Evolutionary conservation across 768 basidiomycete species (phyloP), one percentile per base, ranked within the genome.

Genomic region (Tylopilus balloui): DNA sequence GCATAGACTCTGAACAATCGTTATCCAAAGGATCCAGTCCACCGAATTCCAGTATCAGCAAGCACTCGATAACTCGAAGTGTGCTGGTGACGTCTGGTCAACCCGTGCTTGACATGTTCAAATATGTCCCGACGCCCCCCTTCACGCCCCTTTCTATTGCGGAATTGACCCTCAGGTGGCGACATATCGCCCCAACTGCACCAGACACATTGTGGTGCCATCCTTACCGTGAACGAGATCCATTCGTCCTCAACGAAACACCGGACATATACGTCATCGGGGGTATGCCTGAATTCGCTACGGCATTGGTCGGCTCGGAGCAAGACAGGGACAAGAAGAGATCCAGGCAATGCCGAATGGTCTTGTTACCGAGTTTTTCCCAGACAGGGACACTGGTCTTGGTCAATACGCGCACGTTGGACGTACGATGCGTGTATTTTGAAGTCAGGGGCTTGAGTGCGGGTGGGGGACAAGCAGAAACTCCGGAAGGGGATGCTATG

Each of bases 151-250:
- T 95, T 28, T 78, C 79, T 3, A 76, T 97, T 51, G 78, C 90
- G 10, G 78, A 83, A 60, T 74, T 84, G 35, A 94, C 92, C 11
- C 74, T 99, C 28, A 80, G 76, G 58, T 99, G 95, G 96, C 75
- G 93, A 50, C 95, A 98, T 71, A 82, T 96, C 66, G 93, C 96
- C n/a, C 96, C 96, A 4, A 98, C 96, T 8, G 95, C 95, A 21
- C 96, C 96, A 23, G 96, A 99, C 68, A 99, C 96, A 1, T 77
- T 99, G 4, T 97, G 93, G 93, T 97, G 96, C 59, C 94, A 97
- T 66, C 96, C 96, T 15, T 98, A 87, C 71, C 80, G 87, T 42
- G 75, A 80, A 24, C 71, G 74, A 15, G 96, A 99, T 63, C 96
- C 96, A 0, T 99, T 99, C 70, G 75, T 96, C 48, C 76, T 99